phyloP scores from a whole-genome alignment of 495 filamentous ascomycete species.

The Trichocladium uniseriatum region DNA sequence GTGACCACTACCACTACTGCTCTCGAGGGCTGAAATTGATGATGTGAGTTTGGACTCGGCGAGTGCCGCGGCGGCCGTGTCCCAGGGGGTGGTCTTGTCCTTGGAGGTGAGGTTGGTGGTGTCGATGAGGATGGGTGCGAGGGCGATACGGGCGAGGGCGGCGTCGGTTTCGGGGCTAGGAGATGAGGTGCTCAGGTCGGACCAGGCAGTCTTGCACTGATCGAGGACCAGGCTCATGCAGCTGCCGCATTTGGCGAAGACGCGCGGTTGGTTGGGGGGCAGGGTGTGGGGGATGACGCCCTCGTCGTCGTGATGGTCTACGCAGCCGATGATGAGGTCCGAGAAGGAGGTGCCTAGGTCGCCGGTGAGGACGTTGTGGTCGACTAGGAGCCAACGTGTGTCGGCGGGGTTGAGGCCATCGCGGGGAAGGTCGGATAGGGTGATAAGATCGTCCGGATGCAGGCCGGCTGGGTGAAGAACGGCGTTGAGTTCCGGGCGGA shows the following conservation, averaged over 20 bases:
- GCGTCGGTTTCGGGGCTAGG: slow-evolving; percentile 28
- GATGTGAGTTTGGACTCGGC: slow-evolving; percentile 48
- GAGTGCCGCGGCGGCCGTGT: slow-evolving; percentile 55
- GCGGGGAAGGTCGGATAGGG: slow-evolving; percentile 40
- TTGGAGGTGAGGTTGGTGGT: slow-evolving; percentile 62
- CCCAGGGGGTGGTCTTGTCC: slow-evolving; percentile 64
- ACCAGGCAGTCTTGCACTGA: slow-evolving; percentile 52
- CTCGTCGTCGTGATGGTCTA: slow-evolving; percentile 93
- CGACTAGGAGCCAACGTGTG: slow-evolving; percentile 63
- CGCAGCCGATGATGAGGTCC: slow-evolving; percentile 54
- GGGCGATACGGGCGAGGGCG: slow-evolving; percentile 63
- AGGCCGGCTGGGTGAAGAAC: slow-evolving; percentile 40
- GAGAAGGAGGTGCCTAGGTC: slow-evolving; percentile 33
- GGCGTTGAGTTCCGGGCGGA: slow-evolving; percentile 73
- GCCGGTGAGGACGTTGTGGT: slow-evolving; percentile 76
- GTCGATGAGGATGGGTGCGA: slow-evolving; percentile 78
- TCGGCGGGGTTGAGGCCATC: slow-evolving; percentile 22
- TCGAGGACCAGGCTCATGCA: slow-evolving; percentile 71
- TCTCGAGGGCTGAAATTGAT: too few relatives aligned
- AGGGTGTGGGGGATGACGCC: slow-evolving; percentile 41
- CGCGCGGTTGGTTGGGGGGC: slow-evolving; percentile 39
- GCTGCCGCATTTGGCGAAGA: slow-evolving; percentile 64
- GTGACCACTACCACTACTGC: too few relatives aligned
- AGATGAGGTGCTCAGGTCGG: slow-evolving; percentile 19
- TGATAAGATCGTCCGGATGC: slow-evolving; percentile 38